Base-by-base conservation (phyloP, 176 grass and related monocot genomes). In the Hordeum vulgare region DNA sequence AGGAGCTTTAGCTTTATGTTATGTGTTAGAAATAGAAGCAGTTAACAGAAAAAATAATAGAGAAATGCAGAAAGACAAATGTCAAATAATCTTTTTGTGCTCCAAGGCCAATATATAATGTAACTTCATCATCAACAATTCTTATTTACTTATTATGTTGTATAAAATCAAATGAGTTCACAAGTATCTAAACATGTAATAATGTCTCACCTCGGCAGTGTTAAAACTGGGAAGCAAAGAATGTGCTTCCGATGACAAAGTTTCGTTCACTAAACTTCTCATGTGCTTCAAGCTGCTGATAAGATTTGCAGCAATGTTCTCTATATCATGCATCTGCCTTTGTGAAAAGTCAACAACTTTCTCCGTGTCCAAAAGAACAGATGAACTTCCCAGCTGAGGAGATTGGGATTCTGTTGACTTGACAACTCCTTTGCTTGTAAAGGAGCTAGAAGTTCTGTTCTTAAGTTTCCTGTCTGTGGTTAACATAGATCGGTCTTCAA, bases 311-410 rank as follows among this genome's bases (percentile, higher is more conserved):
- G 93, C 78, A 86, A 98, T 84, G 77, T 80, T 95, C 81, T 95
- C 96, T 77, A 95, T 86, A 73, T 93, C 96, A 35, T 92, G 96
- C 93, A 98, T 95, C 83, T 98, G 96, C 53, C 89, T 84, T 64
- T 90, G 91, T 71, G 93, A 90, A 82, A 98, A 98, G 54, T 95
- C 89, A 47, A 95, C 87, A 74, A 87, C 89, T 68, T 98, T 95
- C 85, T 88, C 85, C 12, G 85, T 90, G 77, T 98, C 82, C 47
- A 91, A 78, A 36, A 88, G 63, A 84, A 77, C 29, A 42, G 87
- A 59, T 59, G 90, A 81, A 85, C 44, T 75, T 85, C 56, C 89
- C 80, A 70, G 72, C 51, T 83, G 66, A 80, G 77, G 72, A 66
- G 78, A 71, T 44, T 7, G 35, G 35, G 74, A 79, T 83, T 85